Evolutionary conservation across 176 grass and related monocot species (phyloP), one percentile per base, ranked within the genome.

Genomic region (Phoenix roebelenii): DNA sequence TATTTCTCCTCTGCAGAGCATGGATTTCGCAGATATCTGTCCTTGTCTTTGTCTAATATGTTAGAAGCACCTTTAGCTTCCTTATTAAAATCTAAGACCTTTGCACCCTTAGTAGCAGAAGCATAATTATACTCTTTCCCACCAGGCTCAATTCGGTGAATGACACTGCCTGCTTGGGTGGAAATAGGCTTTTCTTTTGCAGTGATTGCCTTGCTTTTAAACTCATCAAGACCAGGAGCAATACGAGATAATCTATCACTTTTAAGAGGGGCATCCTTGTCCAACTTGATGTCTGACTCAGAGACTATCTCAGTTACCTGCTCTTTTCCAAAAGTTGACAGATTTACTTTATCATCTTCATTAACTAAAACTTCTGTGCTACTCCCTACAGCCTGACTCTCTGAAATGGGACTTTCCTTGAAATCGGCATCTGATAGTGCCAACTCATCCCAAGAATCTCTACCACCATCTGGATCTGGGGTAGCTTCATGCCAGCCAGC

Each of bases 101-200:
- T 98, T 57, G 88, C 84, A 5, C 88, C 88, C 85, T 89, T 93
- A 70, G 80, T 79, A 7, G 79, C 64, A 3, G 94, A 83, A 16
- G 94, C 94, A 16, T 98, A 98, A 64, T 98, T 98, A 68, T 98
- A 93, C 60, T 92, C 70, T 69, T 83, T 91, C 35, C 94, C 94
- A 74, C 85, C 79, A 51, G 85, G 94, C 58, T 98, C 94, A 56
- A 82, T 72, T 61, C 88, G 76, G 58, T 88, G 94, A 63, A 98
- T 82, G 2, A 98, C 76, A 81, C 52, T 82, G 51, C 81, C 70
- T 3, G 52, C 58, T 71, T 81, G 85, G 54, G 57, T 85, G 20
- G 84, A 69, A 54, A 75, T 66, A 55, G 57, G 71, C 25, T 82
- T 78, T 28, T 58, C 84, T 62, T 71, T 98, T 66, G 78, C 77